phyloP scores from a whole-genome alignment of 257 asterid species.

The Penstemon eatonii region DNA sequence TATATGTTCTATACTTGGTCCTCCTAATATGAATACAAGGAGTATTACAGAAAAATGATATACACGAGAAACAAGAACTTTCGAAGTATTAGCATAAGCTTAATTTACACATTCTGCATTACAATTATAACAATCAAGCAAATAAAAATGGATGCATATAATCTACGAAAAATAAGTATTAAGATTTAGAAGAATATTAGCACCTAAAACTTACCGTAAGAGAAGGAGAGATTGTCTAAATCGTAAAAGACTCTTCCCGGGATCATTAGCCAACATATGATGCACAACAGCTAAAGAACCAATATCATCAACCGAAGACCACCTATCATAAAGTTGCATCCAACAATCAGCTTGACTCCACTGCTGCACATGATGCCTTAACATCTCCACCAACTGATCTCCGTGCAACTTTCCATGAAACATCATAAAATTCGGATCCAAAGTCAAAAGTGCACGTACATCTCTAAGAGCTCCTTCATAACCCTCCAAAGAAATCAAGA shows the following conservation, averaged over 20 bases:
- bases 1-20: no score
- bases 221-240: slow-evolving; percentile 93
- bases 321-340: slow-evolving; percentile 87
- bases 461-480: slow-evolving; percentile 79
- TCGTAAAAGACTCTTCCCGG: slow-evolving; percentile 78
- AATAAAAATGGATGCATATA: background rate
- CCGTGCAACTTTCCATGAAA: slow-evolving; percentile 80
- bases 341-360: slow-evolving; percentile 95
- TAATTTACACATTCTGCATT: background rate
- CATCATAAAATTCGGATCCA: slow-evolving; percentile 85
- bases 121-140: background rate
- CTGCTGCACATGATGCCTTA: slow-evolving; percentile 58
- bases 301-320: slow-evolving; percentile 94
- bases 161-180: background rate
- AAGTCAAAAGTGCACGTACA: slow-evolving; percentile 77
- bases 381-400: slow-evolving; percentile 67
- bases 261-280: slow-evolving; percentile 87
- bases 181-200: background rate
- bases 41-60: no score
- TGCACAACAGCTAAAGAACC: slow-evolving; percentile 96
- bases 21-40: no score
- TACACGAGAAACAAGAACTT: no score
- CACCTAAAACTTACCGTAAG: slow-evolving; percentile 48
- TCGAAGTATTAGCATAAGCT: background rate
- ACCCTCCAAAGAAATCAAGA: slow-evolving; percentile 67